These are phyloP conservation scores for Aeminium ludgeri DNA, from an alignment of 495 filamentous ascomycete genomes.

Conservation along the genomic window DNA sequence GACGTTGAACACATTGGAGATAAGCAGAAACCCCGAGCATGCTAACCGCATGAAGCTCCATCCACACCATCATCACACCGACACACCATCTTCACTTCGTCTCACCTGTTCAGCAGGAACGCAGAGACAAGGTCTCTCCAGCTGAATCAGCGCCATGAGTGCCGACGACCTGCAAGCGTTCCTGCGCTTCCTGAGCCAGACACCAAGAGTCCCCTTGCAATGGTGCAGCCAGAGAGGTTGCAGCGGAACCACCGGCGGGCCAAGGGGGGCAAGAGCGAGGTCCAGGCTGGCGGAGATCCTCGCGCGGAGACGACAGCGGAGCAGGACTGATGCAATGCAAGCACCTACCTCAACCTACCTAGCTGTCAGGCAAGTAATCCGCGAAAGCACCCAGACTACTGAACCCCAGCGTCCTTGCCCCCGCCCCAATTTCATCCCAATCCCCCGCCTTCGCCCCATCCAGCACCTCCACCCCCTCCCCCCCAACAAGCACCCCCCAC, in stretches of 20 bases:
- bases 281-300: slow-evolving; percentile 51
- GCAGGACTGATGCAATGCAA: not conserved
- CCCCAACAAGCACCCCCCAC: slow-evolving; percentile 34
- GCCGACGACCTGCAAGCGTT: slow-evolving; percentile 28
- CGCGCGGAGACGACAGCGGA: slow-evolving; percentile 31
- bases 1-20: too few relatives aligned
- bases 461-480: slow-evolving; percentile 1
- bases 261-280: slow-evolving; percentile 67
- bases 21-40: too few relatives aligned
- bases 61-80: too few relatives aligned
- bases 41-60: too few relatives aligned
- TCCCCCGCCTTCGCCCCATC: not conserved
- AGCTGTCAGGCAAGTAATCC: not conserved
- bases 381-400: not conserved
- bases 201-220: slow-evolving; percentile 55
- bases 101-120: too few relatives aligned
- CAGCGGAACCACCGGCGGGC: slow-evolving; percentile 51
- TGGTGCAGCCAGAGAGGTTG: slow-evolving; percentile 50
- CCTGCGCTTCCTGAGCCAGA: slow-evolving; percentile 61
- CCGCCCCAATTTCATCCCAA: not conserved
- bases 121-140: too few relatives aligned
- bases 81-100: too few relatives aligned
- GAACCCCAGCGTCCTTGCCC: not conserved
- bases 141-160: slow-evolving; percentile 8
- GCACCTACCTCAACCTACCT: too few relatives aligned